Percentiles rank a stretch among this genome's conserved stretches.
These are phyloP conservation scores for Selenicereus undatus DNA, from an alignment of 148 eudicot species.

Conservation along the genomic window DNA sequence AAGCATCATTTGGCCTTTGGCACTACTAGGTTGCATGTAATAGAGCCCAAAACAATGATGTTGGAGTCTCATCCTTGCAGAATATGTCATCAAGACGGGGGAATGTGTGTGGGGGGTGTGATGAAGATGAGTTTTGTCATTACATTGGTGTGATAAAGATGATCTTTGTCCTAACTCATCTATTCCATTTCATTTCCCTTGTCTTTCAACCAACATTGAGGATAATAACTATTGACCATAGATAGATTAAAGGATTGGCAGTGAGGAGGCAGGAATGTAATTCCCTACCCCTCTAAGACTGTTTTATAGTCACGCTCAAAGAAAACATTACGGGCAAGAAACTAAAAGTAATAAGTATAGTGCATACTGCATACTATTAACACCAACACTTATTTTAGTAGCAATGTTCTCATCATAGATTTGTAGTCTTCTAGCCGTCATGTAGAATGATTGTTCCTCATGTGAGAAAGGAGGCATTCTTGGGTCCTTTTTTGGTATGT, in stretches of 20 bases:
- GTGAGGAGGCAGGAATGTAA: neutral
- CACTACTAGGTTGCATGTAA: too few relatives aligned
- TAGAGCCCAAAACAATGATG: too few relatives aligned
- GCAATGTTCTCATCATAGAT: neutral
- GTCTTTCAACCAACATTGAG: neutral
- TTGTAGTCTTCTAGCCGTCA: neutral
- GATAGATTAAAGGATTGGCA: neutral
- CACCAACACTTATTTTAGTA: neutral
- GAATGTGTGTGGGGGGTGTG: too few relatives aligned
- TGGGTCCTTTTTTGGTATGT: neutral
- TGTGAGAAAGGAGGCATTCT: neutral
- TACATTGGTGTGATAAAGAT: too few relatives aligned
- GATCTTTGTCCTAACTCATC: too few relatives aligned
- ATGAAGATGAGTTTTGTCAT: neutral
- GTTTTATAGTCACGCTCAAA: neutral
- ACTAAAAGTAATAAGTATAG: neutral
- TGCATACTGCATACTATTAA: too few relatives aligned
- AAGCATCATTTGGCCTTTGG: too few relatives aligned
- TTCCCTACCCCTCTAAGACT: neutral
- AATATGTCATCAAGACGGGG: too few relatives aligned
- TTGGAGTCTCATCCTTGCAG: too few relatives aligned
- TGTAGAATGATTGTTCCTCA: neutral
- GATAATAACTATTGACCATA: neutral
- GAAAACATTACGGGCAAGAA: neutral
- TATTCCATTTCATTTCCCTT: too few relatives aligned